These are phyloP conservation scores for Danielia oregonensis DNA, from an alignment of 805 yeast species.

Conservation along the genomic window DNA sequence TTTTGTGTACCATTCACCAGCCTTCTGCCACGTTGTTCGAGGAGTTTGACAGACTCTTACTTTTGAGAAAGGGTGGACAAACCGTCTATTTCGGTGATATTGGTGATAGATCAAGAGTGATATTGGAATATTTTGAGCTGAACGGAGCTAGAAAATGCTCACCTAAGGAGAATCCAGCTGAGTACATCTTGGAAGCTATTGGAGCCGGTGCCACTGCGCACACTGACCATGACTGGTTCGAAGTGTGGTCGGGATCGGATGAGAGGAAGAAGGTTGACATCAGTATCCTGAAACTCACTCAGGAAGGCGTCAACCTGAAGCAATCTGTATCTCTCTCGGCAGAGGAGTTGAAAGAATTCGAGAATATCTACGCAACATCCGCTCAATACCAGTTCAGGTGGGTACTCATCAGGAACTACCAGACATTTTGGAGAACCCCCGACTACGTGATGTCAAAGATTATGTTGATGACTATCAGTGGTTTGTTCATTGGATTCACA, in stretches of 20 bases:
- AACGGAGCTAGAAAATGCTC: slow-evolving; percentile 68
- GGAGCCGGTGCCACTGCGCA: slow-evolving; percentile 82
- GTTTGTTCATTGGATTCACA: slow-evolving; percentile 68
- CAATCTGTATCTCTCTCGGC: too few species aligned
- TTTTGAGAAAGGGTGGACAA: slow-evolving; percentile 70
- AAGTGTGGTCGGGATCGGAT: slow-evolving; percentile 80
- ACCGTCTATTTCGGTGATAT: slow-evolving; percentile 83
- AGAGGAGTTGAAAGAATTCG: too few species aligned
- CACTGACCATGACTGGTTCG: slow-evolving; percentile 66
- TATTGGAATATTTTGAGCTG: slow-evolving; percentile 65
- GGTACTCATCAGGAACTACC: slow-evolving; percentile 15
- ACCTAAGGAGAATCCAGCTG: slow-evolving; percentile 18
- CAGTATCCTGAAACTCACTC: slow-evolving; percentile 20
- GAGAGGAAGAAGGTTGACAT: slow-evolving; percentile 18
- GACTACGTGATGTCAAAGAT: slow-evolving; percentile 60
- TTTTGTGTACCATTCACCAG: slow-evolving; percentile 74
- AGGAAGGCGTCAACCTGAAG: too few species aligned
- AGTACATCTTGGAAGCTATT: slow-evolving; percentile 83
- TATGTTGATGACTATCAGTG: slow-evolving; percentile 48
- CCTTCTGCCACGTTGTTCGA: slow-evolving; percentile 69
- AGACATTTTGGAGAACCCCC: slow-evolving; percentile 60
- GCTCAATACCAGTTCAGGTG: slow-evolving; percentile 11
- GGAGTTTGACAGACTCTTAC: slow-evolving; percentile 63
- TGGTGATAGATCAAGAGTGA: slow-evolving; percentile 56
- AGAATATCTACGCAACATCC: slow-evolving; percentile 16